These are phyloP conservation scores for Lumnitzera racemosa DNA, from an alignment of 345 rosid genomes.

Conservation along the genomic window DNA sequence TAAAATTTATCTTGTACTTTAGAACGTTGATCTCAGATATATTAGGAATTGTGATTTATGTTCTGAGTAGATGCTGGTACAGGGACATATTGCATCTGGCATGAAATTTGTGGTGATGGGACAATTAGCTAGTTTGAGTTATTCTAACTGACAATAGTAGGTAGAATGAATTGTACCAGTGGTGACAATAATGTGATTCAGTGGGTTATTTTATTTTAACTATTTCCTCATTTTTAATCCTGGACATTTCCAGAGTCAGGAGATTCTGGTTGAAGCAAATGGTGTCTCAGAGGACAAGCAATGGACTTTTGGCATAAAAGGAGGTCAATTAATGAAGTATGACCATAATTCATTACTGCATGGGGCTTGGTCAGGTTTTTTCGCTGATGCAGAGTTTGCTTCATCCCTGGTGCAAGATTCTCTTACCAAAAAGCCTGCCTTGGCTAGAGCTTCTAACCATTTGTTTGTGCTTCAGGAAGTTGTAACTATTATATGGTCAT, in stretches of 20 bases:
- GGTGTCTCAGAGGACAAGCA: slow-evolving; percentile 29
- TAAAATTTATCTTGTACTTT: too few relatives aligned
- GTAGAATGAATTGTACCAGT: too few relatives aligned
- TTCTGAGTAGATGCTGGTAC: too few relatives aligned
- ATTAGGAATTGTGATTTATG: too few relatives aligned
- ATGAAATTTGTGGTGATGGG: too few relatives aligned
- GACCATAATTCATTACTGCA: slow-evolving; percentile 20
- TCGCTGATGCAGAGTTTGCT: slow-evolving; percentile 32
- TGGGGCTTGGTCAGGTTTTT: slow-evolving; percentile 8
- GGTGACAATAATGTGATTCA: too few relatives aligned
- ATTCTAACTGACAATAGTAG: too few relatives aligned
- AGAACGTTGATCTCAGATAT: too few relatives aligned
- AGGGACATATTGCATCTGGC: too few relatives aligned
- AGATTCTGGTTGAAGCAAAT: slow-evolving; percentile 56
- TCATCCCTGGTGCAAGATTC: slow-evolving; percentile 15
- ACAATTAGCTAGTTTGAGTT: too few relatives aligned
- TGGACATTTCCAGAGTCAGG: slow-evolving; percentile 41
- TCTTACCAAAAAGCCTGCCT: slow-evolving; percentile 22
- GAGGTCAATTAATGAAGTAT: slow-evolving; percentile 24
- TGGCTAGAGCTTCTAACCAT: slow-evolving; percentile 30
- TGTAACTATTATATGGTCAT: slow-evolving; percentile 27
- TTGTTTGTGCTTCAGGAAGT: slow-evolving; percentile 60
- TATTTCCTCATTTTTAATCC: too few relatives aligned
- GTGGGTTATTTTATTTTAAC: too few relatives aligned
- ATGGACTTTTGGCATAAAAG: slow-evolving; percentile 46